phyloP scores from a whole-genome alignment of 441 rosid species.

The Rhodomyrtus psidioides region DNA sequence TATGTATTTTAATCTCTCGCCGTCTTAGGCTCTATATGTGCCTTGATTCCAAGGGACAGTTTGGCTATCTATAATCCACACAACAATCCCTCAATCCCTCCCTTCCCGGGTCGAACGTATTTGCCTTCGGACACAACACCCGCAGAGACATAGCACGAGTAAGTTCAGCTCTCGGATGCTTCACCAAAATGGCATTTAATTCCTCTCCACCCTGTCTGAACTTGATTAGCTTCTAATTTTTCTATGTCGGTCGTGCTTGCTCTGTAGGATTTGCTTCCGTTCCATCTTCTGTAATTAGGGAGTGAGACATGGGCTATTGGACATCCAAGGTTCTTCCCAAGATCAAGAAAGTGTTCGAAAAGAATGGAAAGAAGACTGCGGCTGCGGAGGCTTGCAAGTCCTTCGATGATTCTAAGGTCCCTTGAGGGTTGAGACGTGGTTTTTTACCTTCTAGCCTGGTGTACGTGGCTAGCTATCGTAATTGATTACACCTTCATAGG shows the following conservation, averaged over 20 bases:
- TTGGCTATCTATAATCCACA: not conserved
- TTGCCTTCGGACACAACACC: not conserved
- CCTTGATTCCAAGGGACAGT: conserved; percentile 10
- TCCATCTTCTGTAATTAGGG: not conserved
- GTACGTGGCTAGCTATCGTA: not conserved
- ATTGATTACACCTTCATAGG: not conserved
- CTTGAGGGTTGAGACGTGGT: not conserved
- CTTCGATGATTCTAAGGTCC: conserved; percentile 71
- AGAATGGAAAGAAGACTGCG: conserved; percentile 63
- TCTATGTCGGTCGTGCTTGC: not conserved
- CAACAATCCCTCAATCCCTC: not conserved
- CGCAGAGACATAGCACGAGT: not conserved
- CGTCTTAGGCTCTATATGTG: conserved; percentile 1
- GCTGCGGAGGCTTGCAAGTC: conserved; percentile 73
- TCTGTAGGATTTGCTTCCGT: not conserved
- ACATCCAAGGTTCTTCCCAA: conserved; percentile 69
- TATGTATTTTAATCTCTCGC: not conserved
- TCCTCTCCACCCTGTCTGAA: not conserved
- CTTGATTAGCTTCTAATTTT: not conserved
- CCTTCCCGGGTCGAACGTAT: not conserved
- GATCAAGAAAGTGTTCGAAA: conserved; percentile 78
- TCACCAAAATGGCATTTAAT: not conserved
- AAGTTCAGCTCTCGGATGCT: not conserved
- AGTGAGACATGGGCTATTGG: conserved; percentile 59
- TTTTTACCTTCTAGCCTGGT: not conserved